phyloP scores from a whole-genome alignment of 2,329 filamentous ascomycete species.

The Microcyclosporella mali region DNA sequence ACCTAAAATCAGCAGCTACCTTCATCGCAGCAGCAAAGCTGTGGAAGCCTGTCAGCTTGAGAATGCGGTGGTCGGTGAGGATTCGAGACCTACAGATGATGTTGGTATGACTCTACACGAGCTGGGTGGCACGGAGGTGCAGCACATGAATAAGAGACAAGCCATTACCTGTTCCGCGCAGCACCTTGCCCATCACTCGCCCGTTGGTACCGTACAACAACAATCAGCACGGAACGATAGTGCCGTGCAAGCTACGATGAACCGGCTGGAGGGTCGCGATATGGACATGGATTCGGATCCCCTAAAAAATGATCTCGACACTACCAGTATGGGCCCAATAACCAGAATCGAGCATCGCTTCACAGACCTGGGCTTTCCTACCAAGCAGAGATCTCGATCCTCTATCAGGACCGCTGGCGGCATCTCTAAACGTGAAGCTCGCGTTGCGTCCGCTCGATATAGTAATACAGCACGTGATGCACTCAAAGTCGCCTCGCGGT shows the following conservation, averaged over 20 bases:
- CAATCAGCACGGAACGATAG: not conserved
- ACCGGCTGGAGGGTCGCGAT: not conserved
- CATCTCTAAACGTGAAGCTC: constrained; percentile 1
- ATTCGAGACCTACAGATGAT: not conserved
- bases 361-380: constrained; percentile 2
- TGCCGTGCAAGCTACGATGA: not conserved
- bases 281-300: not conserved
- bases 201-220: not conserved
- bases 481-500: not conserved
- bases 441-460: not conserved
- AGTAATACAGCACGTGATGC: constrained; percentile 1
- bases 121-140: constrained; percentile 2
- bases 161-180: not conserved
- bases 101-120: constrained; percentile 1
- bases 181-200: not conserved
- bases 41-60: not conserved
- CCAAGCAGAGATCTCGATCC: not conserved
- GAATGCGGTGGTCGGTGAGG: not conserved
- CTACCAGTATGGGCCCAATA: not conserved
- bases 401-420: not conserved
- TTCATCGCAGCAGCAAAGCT: constrained; percentile 1
- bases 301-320: constrained; percentile 3
- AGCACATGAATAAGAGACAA: not conserved
- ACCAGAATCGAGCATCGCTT: not conserved
- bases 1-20: constrained; percentile 4